Percentiles rank a stretch among this genome's conserved stretches.
Conservation (phyloP, 306 rosid genomes). For the Begonia loranthoides region DNA sequence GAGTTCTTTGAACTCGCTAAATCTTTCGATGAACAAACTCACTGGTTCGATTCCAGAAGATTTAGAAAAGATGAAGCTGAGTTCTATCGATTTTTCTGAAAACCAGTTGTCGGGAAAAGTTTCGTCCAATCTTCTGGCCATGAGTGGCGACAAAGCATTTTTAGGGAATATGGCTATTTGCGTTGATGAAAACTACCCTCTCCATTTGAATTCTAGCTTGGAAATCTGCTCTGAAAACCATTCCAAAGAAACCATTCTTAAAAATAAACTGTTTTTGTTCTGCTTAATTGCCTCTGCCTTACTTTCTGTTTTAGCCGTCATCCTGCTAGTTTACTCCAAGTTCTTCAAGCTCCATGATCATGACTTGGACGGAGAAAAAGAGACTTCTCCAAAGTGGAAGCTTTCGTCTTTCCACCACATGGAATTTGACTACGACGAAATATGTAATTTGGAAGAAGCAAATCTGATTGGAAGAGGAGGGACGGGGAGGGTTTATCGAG, state of each 20-base stretch:
- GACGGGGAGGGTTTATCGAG: constrained; percentile 80
- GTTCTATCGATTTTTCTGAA: constrained; percentile 68
- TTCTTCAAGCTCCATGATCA: constrained; percentile 25
- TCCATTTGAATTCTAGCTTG: constrained; percentile 27
- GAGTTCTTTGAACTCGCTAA: constrained; percentile 67
- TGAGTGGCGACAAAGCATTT: constrained; percentile 67
- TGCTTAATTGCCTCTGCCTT: constrained; percentile 27
- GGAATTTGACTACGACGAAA: constrained; percentile 62
- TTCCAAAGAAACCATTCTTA: constrained; percentile 18
- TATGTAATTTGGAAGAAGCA: constrained; percentile 54
- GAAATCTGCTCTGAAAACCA: constrained; percentile 26
- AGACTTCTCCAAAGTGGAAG: constrained; percentile 48
- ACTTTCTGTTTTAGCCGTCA: constrained; percentile 29
- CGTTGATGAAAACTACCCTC: constrained; percentile 31
- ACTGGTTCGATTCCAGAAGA: constrained; percentile 54
- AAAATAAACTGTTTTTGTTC: constrained; percentile 37
- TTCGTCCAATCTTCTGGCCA: constrained; percentile 50
- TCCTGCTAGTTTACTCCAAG: constrained; percentile 35
- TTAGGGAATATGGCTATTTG: constrained; percentile 58
- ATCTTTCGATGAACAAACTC: constrained; percentile 59
- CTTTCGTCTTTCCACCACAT: constrained; percentile 61
- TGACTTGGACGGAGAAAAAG: constrained; percentile 22
- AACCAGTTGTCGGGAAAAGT: constrained; percentile 59
- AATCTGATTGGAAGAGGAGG: constrained; percentile 80
- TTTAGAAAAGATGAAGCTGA: constrained; percentile 55